phyloP scores from a whole-genome alignment of 495 filamentous ascomycete species.

The Acidiella bohemica region DNA sequence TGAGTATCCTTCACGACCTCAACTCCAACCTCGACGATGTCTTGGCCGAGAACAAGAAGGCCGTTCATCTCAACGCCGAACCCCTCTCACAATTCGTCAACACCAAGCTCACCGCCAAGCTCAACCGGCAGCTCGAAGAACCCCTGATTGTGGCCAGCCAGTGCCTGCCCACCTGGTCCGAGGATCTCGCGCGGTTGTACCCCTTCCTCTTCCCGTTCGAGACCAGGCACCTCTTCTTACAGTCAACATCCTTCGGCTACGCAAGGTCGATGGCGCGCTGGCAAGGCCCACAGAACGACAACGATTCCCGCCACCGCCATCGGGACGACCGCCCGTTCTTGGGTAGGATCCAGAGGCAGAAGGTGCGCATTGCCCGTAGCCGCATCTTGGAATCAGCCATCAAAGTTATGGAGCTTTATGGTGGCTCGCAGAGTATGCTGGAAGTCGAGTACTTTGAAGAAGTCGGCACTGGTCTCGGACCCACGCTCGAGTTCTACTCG shows the following conservation, averaged over 20 bases:
- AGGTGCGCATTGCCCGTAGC: conserved; percentile 84
- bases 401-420: conserved; percentile 99
- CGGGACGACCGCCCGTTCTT: conserved; percentile 85
- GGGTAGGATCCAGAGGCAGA: conserved; percentile 88
- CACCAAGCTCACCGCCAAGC: conserved; percentile 95
- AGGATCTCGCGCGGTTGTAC: conserved; percentile 89
- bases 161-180: conserved; percentile 91
- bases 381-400: conserved; percentile 92
- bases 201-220: conserved; percentile 99
- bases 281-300: conserved; percentile 78
- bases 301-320: conserved; percentile 55
- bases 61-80: conserved; percentile 59
- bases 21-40: conserved; percentile 95
- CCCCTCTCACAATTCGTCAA: conserved; percentile 94
- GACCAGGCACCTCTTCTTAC: conserved; percentile 90
- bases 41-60: conserved; percentile 70
- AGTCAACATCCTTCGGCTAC: conserved; percentile 97
- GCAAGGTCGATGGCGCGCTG: conserved; percentile 93
- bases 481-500: conserved; percentile 96
- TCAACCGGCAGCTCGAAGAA: conserved; percentile 94
- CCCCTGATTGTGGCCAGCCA: conserved; percentile 97
- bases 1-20: conserved; percentile 84
- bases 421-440: conserved; percentile 82
- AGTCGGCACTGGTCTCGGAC: conserved; percentile 90
- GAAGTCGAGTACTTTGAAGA: conserved; percentile 99